Conservation (phyloP, 805 yeast species). For the Zygoascus bituminiphila region DNA sequence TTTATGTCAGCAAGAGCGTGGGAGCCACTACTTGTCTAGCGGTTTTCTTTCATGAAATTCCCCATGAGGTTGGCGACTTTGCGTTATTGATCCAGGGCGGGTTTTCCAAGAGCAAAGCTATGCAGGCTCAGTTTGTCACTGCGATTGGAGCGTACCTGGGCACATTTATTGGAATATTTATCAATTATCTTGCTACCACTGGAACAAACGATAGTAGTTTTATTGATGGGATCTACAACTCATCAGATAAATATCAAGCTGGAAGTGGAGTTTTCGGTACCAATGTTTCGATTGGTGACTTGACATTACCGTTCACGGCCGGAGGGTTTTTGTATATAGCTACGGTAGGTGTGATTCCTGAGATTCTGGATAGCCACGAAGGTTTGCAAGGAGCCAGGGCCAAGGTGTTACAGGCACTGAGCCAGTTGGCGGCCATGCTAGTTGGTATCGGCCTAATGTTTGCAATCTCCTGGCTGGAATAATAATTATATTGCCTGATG, state of each 20-base stretch:
- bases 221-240: background rate
- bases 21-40: constrained; percentile 68
- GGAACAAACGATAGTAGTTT: constrained; percentile 11
- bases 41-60: constrained; percentile 68
- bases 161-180: constrained; percentile 51
- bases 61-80: constrained; percentile 77
- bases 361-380: constrained; percentile 41
- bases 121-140: constrained; percentile 58
- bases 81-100: constrained; percentile 66
- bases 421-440: constrained; percentile 42
- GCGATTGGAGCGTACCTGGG: constrained; percentile 61
- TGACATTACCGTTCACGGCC: constrained; percentile 62
- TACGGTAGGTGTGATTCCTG: constrained; percentile 69
- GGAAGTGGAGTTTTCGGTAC: constrained; percentile 40
- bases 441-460: constrained; percentile 56
- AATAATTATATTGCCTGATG: constrained; percentile 13
- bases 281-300: constrained; percentile 41
- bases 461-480: constrained; percentile 40
- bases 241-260: background rate
- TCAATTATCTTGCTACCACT: constrained; percentile 33
- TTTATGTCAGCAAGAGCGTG: constrained; percentile 47
- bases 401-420: constrained; percentile 27
- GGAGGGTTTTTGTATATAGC: constrained; percentile 72
- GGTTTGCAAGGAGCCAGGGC: constrained; percentile 25
- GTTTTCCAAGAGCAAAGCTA: constrained; percentile 54